Evolutionary conservation across 2,329 filamentous ascomycete genomes (phyloP).

Genomic region (Ceratocystis lukuohia): DNA sequence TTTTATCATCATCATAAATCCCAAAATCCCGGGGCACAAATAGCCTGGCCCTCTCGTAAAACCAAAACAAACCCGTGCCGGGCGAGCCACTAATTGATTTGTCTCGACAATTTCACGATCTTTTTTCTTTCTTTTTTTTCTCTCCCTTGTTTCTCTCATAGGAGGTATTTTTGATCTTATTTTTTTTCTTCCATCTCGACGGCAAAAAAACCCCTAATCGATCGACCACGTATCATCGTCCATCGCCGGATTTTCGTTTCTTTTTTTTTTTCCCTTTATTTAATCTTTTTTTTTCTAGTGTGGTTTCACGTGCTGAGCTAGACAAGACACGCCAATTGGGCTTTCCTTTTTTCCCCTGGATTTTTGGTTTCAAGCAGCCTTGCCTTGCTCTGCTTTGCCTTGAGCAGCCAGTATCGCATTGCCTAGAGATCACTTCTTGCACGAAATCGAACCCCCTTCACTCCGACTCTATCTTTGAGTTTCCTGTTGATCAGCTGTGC

Average conservation of each 20-base stretch:
- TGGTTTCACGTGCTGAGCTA: not conserved
- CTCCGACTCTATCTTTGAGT: not conserved
- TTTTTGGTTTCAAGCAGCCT: conserved; percentile 5
- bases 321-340: not conserved
- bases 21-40: not conserved
- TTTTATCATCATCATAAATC: not conserved
- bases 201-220: not conserved
- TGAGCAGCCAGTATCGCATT: not conserved
- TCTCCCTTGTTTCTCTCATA: conserved; percentile 13
- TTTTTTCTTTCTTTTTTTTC: conserved; percentile 14
- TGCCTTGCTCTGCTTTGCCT: too few species aligned
- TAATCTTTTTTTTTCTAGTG: conserved; percentile 20
- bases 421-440: not conserved
- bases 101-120: not conserved
- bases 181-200: conserved; percentile 18
- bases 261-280: conserved; percentile 19
- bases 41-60: not conserved
- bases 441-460: not conserved
- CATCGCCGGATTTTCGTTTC: not conserved
- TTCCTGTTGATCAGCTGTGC: too few species aligned
- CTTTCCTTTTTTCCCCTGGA: conserved; percentile 4
- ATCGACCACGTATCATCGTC: not conserved
- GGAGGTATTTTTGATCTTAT: conserved; percentile 15
- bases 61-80: not conserved
- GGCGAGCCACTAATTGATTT: not conserved